phyloP scores from a whole-genome alignment of 495 filamentous ascomycete genomes.

The Podospora australis region DNA sequence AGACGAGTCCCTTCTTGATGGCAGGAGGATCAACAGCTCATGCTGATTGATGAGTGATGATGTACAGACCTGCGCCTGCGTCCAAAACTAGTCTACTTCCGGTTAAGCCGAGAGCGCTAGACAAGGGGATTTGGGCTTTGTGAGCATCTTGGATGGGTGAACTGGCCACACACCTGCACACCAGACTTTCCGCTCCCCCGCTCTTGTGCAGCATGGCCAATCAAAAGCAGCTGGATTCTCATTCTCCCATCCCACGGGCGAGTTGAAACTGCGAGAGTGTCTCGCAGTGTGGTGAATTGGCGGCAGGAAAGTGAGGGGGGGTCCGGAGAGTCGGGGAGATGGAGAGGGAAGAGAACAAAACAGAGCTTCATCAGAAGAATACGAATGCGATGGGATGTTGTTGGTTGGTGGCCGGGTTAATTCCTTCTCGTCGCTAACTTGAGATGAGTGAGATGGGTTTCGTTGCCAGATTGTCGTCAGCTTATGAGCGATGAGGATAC shows the following conservation, averaged over 20 bases:
- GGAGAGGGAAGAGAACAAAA: too few relatives aligned
- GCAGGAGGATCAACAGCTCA: slow-evolving; percentile 16
- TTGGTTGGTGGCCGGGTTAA: too few relatives aligned
- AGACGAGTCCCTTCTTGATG: background rate
- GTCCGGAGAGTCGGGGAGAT: too few relatives aligned
- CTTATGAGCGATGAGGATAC: too few relatives aligned
- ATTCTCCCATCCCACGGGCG: slow-evolving; percentile 11
- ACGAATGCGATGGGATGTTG: too few relatives aligned
- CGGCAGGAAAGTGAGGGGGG: slow-evolving; percentile 7
- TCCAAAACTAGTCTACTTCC: slow-evolving; percentile 15
- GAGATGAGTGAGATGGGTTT: too few relatives aligned
- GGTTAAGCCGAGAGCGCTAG: slow-evolving; percentile 17
- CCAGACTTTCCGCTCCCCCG: slow-evolving; percentile 18
- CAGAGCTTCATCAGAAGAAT: too few relatives aligned
- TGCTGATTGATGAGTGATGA: slow-evolving; percentile 15
- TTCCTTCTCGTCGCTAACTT: too few relatives aligned
- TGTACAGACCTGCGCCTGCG: slow-evolving; percentile 18
- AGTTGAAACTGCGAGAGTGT: slow-evolving; percentile 26
- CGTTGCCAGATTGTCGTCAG: too few relatives aligned
- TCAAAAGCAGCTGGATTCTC: slow-evolving; percentile 20
- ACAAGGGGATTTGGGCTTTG: slow-evolving; percentile 23
- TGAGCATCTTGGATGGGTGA: slow-evolving; percentile 17
- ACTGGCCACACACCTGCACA: slow-evolving; percentile 22
- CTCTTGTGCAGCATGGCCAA: slow-evolving; percentile 25
- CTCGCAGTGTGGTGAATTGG: slow-evolving; percentile 14